Percentiles rank a stretch among this genome's conserved stretches.
Evolutionary conservation across 225 moss, liverwort and hornwort species (phyloP).

Genomic region (Climacium dendroides): DNA sequence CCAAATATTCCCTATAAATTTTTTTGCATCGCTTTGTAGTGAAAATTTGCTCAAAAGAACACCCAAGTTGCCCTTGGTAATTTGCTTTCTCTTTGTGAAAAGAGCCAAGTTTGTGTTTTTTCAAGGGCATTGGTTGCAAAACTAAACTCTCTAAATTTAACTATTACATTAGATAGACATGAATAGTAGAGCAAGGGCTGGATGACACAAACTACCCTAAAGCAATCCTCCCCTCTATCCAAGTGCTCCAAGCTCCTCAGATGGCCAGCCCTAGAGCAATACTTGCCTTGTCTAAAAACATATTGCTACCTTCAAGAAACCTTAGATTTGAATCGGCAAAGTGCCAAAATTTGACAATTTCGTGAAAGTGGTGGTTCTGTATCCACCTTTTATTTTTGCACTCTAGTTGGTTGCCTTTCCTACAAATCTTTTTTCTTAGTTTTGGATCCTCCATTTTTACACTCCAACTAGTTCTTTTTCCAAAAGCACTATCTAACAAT

Average conservation of each 20-base stretch:
- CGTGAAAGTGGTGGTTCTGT: rapidly evolving
- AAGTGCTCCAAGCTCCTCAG: no score
- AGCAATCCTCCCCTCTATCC: no score
- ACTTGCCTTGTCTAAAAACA: rapidly evolving
- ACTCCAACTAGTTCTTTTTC: rapidly evolving
- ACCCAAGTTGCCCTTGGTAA: no score
- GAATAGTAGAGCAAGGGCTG: rapidly evolving
- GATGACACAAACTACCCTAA: rapidly evolving
- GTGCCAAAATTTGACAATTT: neutral
- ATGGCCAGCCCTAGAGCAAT: no score
- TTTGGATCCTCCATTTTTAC: neutral
- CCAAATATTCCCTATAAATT: no score
- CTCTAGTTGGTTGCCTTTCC: rapidly evolving
- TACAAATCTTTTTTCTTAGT: neutral
- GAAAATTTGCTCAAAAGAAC: no score
- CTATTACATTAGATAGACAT: rapidly evolving
- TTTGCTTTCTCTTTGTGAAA: no score
- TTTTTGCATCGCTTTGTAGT: no score
- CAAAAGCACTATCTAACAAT: rapidly evolving
- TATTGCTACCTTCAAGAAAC: no score
- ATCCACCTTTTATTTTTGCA: neutral
- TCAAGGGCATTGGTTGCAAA: no score
- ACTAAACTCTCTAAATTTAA: no score
- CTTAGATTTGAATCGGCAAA: neutral
- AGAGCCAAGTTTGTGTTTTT: no score